Evolutionary conservation across 306 rosid species (phyloP), one percentile per base, ranked within the genome.

Genomic region (Cajanus cajan): DNA sequence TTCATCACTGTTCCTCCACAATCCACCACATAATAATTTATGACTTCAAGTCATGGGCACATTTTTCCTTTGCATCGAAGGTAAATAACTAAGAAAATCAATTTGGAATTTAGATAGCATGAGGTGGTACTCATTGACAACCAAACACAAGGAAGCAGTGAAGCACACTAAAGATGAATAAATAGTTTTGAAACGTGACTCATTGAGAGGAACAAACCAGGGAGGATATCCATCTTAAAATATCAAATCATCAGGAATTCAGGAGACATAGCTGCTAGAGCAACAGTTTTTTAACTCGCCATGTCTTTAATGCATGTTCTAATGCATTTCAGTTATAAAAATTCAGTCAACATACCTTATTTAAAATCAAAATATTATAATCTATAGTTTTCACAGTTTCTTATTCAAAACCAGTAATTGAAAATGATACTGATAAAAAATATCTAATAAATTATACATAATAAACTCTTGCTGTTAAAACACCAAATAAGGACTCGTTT

Each of bases 11-110:
- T 44, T 73, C 22, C 39, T 73, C 33, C 71, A 74, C 61, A 74
- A 22, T 41, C 11, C 14, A 54, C 50, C 12, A 13, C 2, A 18
- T 51, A 25, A 31, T 39, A 51, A 5, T 18, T 16, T 44, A 33
- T 9, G 37, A 19, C 64, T 79, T 79, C 14, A 70, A 44, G 58
- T 24, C 66, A 63, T 66, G 14, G 16, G 64, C 34, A 55, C 75
- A 43, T 44, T 7, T 40, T 66, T 24, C 15, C 71, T 37, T 21
- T 8, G 68, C 21, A 40, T 25, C 14, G 9, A 4, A 78, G 61
- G 73, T 68, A 41, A 55, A 78, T 40, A 7, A 52, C 65, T 52
- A 14, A 25, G 3, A 50, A 25, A 37, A 37, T 15, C 43, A 39
- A 33, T 25, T 40, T 25, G 2, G 62, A 70, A 19, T 55, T 58